Evolutionary conservation across 1,139 yeast genomes (phyloP), one percentile per base, ranked within the genome.

Genomic region (Kurtzmaniella quercitrusa): DNA sequence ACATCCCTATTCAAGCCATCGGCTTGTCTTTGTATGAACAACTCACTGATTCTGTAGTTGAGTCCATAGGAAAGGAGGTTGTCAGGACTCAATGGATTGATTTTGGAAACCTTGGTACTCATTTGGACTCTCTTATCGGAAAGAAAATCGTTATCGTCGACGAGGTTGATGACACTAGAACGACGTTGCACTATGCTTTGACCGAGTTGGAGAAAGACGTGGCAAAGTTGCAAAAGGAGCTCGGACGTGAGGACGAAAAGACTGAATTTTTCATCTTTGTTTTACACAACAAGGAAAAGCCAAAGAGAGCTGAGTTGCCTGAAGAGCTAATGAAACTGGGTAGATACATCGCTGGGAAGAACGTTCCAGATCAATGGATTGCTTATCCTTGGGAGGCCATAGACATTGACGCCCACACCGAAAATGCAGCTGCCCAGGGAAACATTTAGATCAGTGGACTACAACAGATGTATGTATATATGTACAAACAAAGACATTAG

Each of bases 121-220:
- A 77, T 55, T 73, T 78, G 51, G 78, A 74, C 54, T 67, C 75
- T 2, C 60, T 80, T 43, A 77, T 80, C 43, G 85, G 84, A 33
- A 80, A 80, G 57, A 79, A 78, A 53, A 75, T 81, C 24, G 60
- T 81, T 46, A 79, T 81, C 46, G 84, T 81, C n/a, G 86, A 81
- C 56, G 86, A 80, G 62, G 86, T 81, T 38, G 86, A 81, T 58
- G 86, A 81, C 56, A 79, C 85, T 15, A 73, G 85, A 66, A 80
- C 85, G 29, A 81, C 86, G 12, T 62, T 81, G 41, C 84, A 79
- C 48, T 81, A 81, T 54, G 85, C 85, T 2, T 62, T 79, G 39
- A 67, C 74, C 40, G 86, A 81, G 55, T 60, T 81, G 46, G 70
- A 77, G 51, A 75, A 78, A 51, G 86, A 81, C 58, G 79, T 81